phyloP scores from a whole-genome alignment of 495 filamentous ascomycete species.

The Tirmania nivea region DNA sequence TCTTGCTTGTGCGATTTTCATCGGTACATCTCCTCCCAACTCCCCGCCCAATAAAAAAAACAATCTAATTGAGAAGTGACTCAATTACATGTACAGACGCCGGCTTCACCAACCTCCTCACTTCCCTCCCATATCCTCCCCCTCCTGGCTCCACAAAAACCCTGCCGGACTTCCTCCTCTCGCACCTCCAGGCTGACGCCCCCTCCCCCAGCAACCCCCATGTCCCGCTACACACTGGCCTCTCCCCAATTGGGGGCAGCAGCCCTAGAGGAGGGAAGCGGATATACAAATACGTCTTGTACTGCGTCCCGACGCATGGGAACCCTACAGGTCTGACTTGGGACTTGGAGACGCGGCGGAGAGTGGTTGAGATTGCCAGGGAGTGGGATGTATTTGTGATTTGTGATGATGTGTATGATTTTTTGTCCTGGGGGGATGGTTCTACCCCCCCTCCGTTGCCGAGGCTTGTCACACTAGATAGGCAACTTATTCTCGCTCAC shows the following conservation, averaged over 20 bases:
- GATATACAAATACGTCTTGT: conserved; percentile 65
- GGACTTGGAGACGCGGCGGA: conserved; percentile 35
- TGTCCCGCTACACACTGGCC: background rate
- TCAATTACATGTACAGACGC: conserved; percentile 11
- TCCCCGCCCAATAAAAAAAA: conserved; percentile 22
- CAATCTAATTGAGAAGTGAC: conserved; percentile 1
- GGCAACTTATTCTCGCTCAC: conserved; percentile 25
- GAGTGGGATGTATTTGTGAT: conserved; percentile 55
- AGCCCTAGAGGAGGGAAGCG: conserved; percentile 24
- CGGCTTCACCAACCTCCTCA: conserved; percentile 11
- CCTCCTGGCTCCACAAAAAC: background rate
- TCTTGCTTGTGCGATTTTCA: conserved; percentile 55
- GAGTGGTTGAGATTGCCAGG: conserved; percentile 45
- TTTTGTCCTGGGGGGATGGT: conserved; percentile 46
- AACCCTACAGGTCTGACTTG: conserved; percentile 65
- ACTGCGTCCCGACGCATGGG: conserved; percentile 58
- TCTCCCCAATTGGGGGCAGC: conserved; percentile 13
- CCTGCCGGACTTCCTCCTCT: conserved; percentile 3
- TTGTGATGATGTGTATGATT: conserved; percentile 83
- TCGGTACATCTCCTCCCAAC: conserved; percentile 43
- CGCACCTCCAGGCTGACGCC: conserved; percentile 3
- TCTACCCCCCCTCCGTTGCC: conserved; percentile 31
- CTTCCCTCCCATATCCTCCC: conserved; percentile 4
- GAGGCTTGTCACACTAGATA: conserved; percentile 56
- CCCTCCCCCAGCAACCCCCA: background rate